Evolutionary conservation across 2,329 filamentous ascomycete species (phyloP), one percentile per base, ranked within the genome.

Genomic region (Stagonosporopsis cucurbitacearum): DNA sequence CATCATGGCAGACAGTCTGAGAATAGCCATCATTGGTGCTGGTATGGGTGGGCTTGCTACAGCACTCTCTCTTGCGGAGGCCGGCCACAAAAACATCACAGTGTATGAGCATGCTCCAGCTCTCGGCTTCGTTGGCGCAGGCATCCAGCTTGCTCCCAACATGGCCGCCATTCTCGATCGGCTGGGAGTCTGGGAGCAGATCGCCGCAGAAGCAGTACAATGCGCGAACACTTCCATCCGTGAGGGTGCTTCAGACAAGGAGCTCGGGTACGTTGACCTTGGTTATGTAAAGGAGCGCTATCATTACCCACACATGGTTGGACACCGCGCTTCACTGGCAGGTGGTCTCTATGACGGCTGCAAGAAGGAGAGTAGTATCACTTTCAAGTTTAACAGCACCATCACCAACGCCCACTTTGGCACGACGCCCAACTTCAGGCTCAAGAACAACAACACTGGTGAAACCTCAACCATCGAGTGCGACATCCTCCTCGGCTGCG

Each of bases 61-160:
- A 47, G 89, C 90, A 6, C 82, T 94, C 32, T 85, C 89, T 12
- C 82, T 94, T 32, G 89, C 90, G 36, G 89, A 89, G 76, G 86
- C 87, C 65, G 91, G 90, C 7, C 93, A 94, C 76, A 84, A 81
- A 61, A 79, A 89, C 54, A 88, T 94, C 67, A 81, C 88, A 50
- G 85, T 94, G 46, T 94, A 87, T 72, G 91, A 94, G 72, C 84
- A 82, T 32, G 90, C 90, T 0, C 84, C 87, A 4, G 84, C 86
- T 62, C 81, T 94, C 4, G 90, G 90, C 5, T 94, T 94, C 66
- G 90, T 94, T 1, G 91, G 91, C 22, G 91, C 91, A 1, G 91
- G 91, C 5, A 94, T 95, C 62, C 91, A 96, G 72, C 81, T 94
- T 54, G 89, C 91, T 0, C 91, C 91, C 0, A 96, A 95, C 63